phyloP scores from a whole-genome alignment of 2,329 filamentous ascomycete species.

The Trichoderma simmonsii region DNA sequence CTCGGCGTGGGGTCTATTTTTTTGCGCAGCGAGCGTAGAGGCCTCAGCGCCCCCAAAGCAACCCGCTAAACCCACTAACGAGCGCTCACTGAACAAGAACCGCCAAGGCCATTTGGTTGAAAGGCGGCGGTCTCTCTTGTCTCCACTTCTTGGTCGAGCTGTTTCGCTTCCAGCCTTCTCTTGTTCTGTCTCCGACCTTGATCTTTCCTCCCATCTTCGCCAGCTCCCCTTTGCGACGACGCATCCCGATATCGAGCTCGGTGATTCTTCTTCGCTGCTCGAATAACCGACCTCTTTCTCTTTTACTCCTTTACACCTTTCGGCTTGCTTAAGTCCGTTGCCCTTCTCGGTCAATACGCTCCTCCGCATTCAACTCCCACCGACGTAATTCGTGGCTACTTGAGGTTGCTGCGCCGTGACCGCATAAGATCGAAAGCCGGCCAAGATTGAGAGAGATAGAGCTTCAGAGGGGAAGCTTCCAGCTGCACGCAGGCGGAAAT shows the following conservation, averaged over 20 bases:
- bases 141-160: slow-evolving; percentile 10
- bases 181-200: not conserved
- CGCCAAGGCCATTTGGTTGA: not conserved
- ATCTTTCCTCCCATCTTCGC: not conserved
- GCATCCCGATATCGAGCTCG: not conserved
- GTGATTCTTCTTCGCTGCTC: not conserved
- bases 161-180: slow-evolving; percentile 14
- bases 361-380: not conserved
- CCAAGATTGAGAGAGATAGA: not conserved
- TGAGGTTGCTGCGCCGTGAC: not conserved
- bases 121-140: not conserved
- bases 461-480: not conserved
- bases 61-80: not conserved
- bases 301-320: not conserved
- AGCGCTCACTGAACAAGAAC: not conserved
- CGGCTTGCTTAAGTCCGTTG: not conserved
- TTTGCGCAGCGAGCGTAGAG: slow-evolving; percentile 8
- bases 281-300: not conserved
- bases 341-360: not conserved
- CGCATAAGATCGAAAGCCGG: not conserved
- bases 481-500: not conserved
- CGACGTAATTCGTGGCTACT: not conserved
- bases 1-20: slow-evolving; percentile 15
- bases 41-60: not conserved
- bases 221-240: not conserved